These are phyloP conservation scores for Davidsoniella virescens DNA, from an alignment of 2,329 filamentous ascomycete species.

Conservation along the genomic window DNA sequence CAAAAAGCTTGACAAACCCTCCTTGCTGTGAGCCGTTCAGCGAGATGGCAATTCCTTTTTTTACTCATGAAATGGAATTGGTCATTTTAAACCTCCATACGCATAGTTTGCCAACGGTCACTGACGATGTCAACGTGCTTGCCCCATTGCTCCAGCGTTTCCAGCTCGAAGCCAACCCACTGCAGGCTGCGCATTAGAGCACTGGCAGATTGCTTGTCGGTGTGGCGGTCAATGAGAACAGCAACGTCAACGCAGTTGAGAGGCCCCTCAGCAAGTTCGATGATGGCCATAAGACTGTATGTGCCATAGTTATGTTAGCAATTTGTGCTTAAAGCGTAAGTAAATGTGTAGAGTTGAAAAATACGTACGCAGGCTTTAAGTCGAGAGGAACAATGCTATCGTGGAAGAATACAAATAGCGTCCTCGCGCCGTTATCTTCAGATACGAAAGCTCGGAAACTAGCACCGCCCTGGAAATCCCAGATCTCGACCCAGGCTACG, in stretches of 20 bases:
- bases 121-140: conserved; percentile 50
- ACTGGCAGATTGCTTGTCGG: conserved; percentile 44
- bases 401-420: conserved; percentile 82
- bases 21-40: no score
- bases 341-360: not conserved
- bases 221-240: conserved; percentile 61
- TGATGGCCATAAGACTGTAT: conserved; percentile 65
- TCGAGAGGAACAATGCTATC: conserved; percentile 52
- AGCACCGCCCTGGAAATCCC: conserved; percentile 71
- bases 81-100: conserved; percentile 56
- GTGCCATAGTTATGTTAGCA: conserved; percentile 17
- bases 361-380: conserved; percentile 69
- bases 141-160: conserved; percentile 63
- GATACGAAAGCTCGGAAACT: conserved; percentile 77
- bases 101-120: conserved; percentile 69
- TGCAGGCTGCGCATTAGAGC: conserved; percentile 66
- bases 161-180: conserved; percentile 83
- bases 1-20: no score
- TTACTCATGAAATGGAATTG: no score
- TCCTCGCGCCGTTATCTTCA: conserved; percentile 51
- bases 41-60: no score
- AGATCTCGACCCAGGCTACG: conserved; percentile 57
- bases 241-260: conserved; percentile 65
- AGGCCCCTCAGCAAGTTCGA: conserved; percentile 67
- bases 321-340: not conserved